Evolutionary conservation across 306 rosid genomes (phyloP), one percentile per base, ranked within the genome.

Genomic region (Lathyrus aphaca): DNA sequence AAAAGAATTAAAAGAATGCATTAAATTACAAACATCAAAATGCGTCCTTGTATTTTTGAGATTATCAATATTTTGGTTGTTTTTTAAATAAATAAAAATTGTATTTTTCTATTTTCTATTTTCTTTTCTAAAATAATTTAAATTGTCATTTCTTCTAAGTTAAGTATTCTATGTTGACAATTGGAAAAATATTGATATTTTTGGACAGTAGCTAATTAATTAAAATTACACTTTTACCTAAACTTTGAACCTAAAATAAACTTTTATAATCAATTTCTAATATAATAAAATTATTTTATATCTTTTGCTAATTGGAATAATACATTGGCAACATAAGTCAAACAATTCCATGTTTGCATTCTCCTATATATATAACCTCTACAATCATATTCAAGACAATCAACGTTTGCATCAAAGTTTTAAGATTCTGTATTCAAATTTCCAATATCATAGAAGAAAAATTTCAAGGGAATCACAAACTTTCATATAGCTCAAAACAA

Each of bases 401-500:
- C n/a, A n/a, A n/a, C n/a, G 2, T 62, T 80, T 64, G 29, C 72
- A 62, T 51, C 85, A 43, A 45, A 60, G 12, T 64, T 62, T 32
- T 32, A 7, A 71, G 11, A 45, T 56, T 64, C 10, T 17, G 3
- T 61, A 6, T 30, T 46, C 18, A 0, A 13, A 5, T 44, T 49
- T 18, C 11, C 17, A 29, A 38, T 61, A 17, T 42, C 64, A 10
- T 53, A 66, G 32, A 65, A 42, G 15, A 27, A 18, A 48, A 16
- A n/a, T 18, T 53, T 4, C 39, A 29, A n/a, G 67, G 55, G 32
- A 55, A 6, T 35, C 0, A 10, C 10, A 12, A 68, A 13, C 69
- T 1, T 27, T 9, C 1, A 19, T 13, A 37, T 1, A 37, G 13
- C 35, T 12, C 44, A 10, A 51, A 64, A 38, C 68, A 42, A 89